phyloP scores from a whole-genome alignment of 2,329 filamentous ascomycete genomes.

The Metarhizium sp. region DNA sequence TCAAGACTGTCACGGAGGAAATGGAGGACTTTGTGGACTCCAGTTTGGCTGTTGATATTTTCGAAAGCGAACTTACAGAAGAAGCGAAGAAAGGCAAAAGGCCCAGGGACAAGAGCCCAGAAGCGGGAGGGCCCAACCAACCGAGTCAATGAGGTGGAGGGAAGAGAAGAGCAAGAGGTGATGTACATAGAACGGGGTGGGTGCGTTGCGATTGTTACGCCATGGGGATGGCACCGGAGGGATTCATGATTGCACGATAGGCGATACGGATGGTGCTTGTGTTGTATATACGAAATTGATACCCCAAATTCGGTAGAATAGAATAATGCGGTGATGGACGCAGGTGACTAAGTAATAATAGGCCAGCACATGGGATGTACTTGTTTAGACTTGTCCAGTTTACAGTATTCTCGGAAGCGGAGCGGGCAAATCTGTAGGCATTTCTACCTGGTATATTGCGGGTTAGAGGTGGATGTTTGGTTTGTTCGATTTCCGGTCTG shows the following conservation, averaged over 20 bases:
- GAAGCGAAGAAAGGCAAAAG: constrained; percentile 37
- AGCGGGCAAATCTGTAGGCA: no score
- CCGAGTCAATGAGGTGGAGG: not conserved
- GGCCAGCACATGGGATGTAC: no score
- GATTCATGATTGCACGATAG: not conserved
- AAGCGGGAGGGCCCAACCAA: not conserved
- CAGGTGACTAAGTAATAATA: no score
- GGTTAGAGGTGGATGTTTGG: no score
- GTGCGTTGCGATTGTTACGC: not conserved
- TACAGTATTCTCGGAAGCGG: no score
- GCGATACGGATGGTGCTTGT: not conserved
- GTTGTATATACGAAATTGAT: not conserved
- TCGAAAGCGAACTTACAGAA: constrained; percentile 44
- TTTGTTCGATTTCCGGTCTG: no score
- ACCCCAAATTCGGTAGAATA: not conserved
- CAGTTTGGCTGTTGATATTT: constrained; percentile 75
- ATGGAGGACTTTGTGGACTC: constrained; percentile 92
- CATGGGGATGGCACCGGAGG: not conserved
- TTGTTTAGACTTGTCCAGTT: no score
- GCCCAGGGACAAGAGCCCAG: constrained; percentile 15
- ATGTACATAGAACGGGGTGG: no score
- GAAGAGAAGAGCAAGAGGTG: not conserved
- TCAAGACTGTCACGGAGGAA: constrained; percentile 94
- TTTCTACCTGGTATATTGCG: no score
- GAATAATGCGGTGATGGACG: not conserved